These are phyloP conservation scores for Nadsonia starkeyi-henricii DNA, from an alignment of 1,139 yeast species.

Conservation along the genomic window DNA sequence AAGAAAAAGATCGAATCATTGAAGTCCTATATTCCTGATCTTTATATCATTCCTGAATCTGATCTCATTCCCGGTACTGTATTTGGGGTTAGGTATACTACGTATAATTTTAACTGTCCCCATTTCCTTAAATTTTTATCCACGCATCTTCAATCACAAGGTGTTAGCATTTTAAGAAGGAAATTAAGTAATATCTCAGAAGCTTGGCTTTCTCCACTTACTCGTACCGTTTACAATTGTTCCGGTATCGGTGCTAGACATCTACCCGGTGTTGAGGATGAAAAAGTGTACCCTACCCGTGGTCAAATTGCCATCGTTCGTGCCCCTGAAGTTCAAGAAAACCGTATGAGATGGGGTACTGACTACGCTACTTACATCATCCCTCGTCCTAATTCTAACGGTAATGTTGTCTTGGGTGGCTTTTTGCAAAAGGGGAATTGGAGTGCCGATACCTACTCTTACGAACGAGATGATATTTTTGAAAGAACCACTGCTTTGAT, in stretches of 20 bases:
- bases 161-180: constrained; percentile 35
- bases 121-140: constrained; percentile 35
- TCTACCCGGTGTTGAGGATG: constrained; percentile 45
- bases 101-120: constrained; percentile 63
- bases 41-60: constrained; percentile 13
- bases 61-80: constrained; percentile 35
- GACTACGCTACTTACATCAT: constrained; percentile 36
- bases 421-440: constrained; percentile 45
- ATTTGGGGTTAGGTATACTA: constrained; percentile 39
- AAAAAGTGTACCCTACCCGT: constrained; percentile 43
- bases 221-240: constrained; percentile 48
- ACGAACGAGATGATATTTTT: constrained; percentile 45
- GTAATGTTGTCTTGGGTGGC: constrained; percentile 56
- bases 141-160: constrained; percentile 29
- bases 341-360: constrained; percentile 13
- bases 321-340: constrained; percentile 27
- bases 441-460: constrained; percentile 40
- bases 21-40: constrained; percentile 33
- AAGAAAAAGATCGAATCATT: constrained; percentile 32
- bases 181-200: constrained; percentile 39
- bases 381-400: constrained; percentile 50
- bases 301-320: constrained; percentile 56
- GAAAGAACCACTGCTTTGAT: constrained; percentile 38
- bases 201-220: constrained; percentile 28
- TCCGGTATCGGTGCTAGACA: constrained; percentile 50